phyloP scores from a whole-genome alignment of 176 grass and related monocot species.

The Tuctoria greenei region DNA sequence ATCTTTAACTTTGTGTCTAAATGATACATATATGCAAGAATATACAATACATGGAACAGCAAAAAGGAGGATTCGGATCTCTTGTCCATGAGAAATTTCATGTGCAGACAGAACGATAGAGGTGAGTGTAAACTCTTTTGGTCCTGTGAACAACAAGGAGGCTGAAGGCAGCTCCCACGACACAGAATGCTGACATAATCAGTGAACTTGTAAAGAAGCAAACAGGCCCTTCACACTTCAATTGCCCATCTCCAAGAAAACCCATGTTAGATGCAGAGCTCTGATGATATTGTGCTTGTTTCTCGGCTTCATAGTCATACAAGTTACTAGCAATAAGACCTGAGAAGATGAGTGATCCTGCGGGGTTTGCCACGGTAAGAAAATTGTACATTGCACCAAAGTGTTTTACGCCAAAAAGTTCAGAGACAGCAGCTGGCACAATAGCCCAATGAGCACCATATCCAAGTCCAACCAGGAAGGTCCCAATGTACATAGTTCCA shows the following conservation, averaged over 20 bases:
- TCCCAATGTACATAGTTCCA: constrained; percentile 78
- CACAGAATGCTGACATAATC: constrained; percentile 73
- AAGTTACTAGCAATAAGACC: constrained; percentile 71
- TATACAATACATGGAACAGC: constrained; percentile 29
- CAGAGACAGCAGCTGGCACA: constrained; percentile 67
- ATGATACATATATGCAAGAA: constrained; percentile 22
- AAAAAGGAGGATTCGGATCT: not conserved
- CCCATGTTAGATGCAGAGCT: constrained; percentile 16
- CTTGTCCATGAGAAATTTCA: constrained; percentile 39
- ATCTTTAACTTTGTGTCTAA: constrained; percentile 21
- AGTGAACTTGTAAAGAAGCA: constrained; percentile 84
- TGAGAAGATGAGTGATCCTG: constrained; percentile 69
- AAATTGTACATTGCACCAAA: constrained; percentile 94
- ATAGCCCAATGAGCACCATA: constrained; percentile 90
- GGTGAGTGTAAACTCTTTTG: constrained; percentile 50
- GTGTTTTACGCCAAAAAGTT: constrained; percentile 76
- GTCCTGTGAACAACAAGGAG: constrained; percentile 72
- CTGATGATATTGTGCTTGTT: constrained; percentile 48
- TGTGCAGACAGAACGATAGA: constrained; percentile 50
- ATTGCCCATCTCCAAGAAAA: constrained; percentile 38
- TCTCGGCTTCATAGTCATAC: constrained; percentile 74
- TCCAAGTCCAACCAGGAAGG: constrained; percentile 72
- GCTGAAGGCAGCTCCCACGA: constrained; percentile 60
- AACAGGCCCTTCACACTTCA: constrained; percentile 69
- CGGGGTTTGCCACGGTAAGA: constrained; percentile 76